These are phyloP conservation scores for Diaporthe vexans DNA, from an alignment of 2,329 filamentous ascomycete genomes.

Conservation along the genomic window DNA sequence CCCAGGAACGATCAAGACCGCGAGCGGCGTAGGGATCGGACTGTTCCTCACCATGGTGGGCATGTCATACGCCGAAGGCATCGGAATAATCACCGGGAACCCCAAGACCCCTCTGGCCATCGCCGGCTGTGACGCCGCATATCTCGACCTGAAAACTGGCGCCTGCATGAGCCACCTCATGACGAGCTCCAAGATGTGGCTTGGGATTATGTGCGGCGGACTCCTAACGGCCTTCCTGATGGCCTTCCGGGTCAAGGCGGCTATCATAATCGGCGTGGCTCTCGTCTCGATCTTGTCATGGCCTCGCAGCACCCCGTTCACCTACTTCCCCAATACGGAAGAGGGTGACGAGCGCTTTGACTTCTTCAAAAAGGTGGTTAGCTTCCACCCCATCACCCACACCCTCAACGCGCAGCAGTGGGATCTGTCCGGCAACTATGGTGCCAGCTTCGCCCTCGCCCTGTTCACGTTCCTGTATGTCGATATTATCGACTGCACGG, in stretches of 20 bases:
- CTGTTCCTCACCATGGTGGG: conserved; percentile 75
- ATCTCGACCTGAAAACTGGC: conserved; percentile 63
- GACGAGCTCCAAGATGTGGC: conserved; percentile 85
- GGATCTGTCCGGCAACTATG: conserved; percentile 68
- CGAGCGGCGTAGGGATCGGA: conserved; percentile 75
- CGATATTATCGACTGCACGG: conserved; percentile 83
- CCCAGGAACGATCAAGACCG: conserved; percentile 74
- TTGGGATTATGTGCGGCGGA: conserved; percentile 85
- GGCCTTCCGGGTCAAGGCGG: conserved; percentile 82
- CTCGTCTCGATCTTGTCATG: conserved; percentile 81
- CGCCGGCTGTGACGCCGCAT: conserved; percentile 77
- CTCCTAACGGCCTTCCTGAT: conserved; percentile 85
- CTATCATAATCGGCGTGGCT: conserved; percentile 80
- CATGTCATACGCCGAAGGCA: conserved; percentile 83
- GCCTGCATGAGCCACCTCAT: conserved; percentile 75
- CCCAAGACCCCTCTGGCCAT: conserved; percentile 79
- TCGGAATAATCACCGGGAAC: conserved; percentile 84
- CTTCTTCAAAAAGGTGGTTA: conserved; percentile 81
- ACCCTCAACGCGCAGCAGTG: conserved; percentile 77
- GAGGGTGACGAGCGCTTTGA: conserved; percentile 76
- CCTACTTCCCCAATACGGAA: conserved; percentile 77
- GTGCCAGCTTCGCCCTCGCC: conserved; percentile 76
- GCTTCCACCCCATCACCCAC: conserved; percentile 77
- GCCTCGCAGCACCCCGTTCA: conserved; percentile 78
- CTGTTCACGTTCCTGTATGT: conserved; percentile 85